These are phyloP conservation scores for Populus deltoides DNA, from an alignment of 345 rosid species.

Conservation along the genomic window DNA sequence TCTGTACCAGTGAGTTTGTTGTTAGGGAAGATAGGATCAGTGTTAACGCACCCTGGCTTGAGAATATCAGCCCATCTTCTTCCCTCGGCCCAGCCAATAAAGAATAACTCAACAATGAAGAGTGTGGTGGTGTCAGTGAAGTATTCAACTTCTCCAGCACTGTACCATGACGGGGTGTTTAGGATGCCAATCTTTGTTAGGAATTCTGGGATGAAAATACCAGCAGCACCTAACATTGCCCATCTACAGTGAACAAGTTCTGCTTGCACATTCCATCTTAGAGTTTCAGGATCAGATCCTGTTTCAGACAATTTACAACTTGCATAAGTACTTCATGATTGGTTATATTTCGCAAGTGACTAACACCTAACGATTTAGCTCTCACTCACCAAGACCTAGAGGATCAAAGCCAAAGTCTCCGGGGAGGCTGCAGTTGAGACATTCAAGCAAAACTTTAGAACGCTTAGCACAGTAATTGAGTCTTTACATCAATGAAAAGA, in stretches of 20 bases:
- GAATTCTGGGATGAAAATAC: conserved; percentile 93
- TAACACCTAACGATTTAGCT: background rate
- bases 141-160: conserved; percentile 75
- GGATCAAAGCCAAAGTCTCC: conserved; percentile 99
- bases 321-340: background rate
- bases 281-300: conserved; percentile 91
- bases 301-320: conserved; percentile 5
- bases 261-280: conserved; percentile 86
- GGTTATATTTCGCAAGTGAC: background rate
- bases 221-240: conserved; percentile 99
- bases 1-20: conserved; percentile 94
- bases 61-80: conserved; percentile 94
- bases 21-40: conserved; percentile 95
- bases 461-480: background rate
- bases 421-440: conserved; percentile 60
- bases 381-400: conserved; percentile 72
- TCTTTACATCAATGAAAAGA: background rate
- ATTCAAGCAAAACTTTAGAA: conserved; percentile 2
- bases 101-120: conserved; percentile 58
- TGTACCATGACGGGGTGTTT: conserved; percentile 95
- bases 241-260: conserved; percentile 93
- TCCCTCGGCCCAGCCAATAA: conserved; percentile 98
- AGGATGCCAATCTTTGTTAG: conserved; percentile 82
- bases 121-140: conserved; percentile 87
- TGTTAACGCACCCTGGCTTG: conserved; percentile 94